These are phyloP conservation scores for Magnolia kwangsiensis DNA, from an alignment of 164 flowering plant species.

Conservation along the genomic window DNA sequence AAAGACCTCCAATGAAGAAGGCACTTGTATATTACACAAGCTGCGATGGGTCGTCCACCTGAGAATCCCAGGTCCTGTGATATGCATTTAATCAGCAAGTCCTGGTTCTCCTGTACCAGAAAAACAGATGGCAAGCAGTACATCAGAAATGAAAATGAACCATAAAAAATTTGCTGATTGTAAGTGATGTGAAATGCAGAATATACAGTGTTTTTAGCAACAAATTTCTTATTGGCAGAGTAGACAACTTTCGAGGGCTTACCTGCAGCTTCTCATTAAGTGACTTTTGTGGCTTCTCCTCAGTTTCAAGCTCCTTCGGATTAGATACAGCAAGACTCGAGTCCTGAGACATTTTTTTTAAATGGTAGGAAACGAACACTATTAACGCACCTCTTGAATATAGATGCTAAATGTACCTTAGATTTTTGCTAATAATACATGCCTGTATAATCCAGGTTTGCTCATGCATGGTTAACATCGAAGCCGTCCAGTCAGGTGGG, in stretches of 20 bases:
- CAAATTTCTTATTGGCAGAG: background rate
- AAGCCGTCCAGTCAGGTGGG: background rate
- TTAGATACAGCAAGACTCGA: slow-evolving; percentile 37
- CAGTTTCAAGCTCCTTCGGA: slow-evolving; percentile 65
- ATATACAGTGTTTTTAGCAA: background rate
- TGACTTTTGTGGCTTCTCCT: slow-evolving; percentile 85
- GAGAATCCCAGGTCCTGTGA: slow-evolving; percentile 87
- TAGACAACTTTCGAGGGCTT: slow-evolving; percentile 3
- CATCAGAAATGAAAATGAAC: background rate
- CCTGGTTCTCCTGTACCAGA: slow-evolving; percentile 81
- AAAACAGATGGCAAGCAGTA: background rate
- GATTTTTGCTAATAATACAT: background rate
- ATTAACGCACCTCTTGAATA: background rate
- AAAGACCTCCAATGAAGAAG: slow-evolving; percentile 99
- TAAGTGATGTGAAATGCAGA: background rate
- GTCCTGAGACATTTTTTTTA: slow-evolving; percentile 43
- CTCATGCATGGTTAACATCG: background rate
- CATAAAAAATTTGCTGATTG: background rate
- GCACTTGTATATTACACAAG: slow-evolving; percentile 88
- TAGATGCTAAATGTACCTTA: background rate
- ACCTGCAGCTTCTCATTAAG: slow-evolving; percentile 94
- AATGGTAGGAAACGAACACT: background rate
- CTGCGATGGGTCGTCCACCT: slow-evolving; percentile 84
- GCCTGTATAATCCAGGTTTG: background rate
- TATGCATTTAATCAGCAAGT: slow-evolving; percentile 78